These are phyloP conservation scores for Sonneratia alba DNA, from an alignment of 345 rosid genomes.

Conservation along the genomic window DNA sequence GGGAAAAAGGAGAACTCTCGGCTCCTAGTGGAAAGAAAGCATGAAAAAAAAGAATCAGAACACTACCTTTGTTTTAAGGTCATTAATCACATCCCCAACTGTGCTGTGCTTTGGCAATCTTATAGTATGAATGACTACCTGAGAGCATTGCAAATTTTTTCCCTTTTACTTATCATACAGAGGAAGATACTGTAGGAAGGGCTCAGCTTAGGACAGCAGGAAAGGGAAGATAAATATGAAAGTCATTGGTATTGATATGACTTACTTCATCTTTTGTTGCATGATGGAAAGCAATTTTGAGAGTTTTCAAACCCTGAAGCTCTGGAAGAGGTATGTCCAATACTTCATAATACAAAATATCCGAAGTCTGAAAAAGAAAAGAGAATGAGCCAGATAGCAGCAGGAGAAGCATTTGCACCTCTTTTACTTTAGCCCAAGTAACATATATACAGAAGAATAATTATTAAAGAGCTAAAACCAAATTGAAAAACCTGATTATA, in stretches of 20 bases:
- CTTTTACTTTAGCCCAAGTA: conserved; percentile 3
- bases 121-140: conserved; percentile 54
- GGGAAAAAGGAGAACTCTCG: neutral
- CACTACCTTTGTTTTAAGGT: conserved; percentile 52
- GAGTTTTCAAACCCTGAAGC: conserved; percentile 57
- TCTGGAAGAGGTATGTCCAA: conserved; percentile 75
- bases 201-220: conserved; percentile 11
- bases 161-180: conserved; percentile 4
- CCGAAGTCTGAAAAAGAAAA: conserved; percentile 40
- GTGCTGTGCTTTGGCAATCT: conserved; percentile 66
- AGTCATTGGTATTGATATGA: conserved; percentile 1
- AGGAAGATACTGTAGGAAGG: conserved; percentile 5
- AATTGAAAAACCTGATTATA: conserved; percentile 51
- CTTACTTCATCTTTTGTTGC: conserved; percentile 60
- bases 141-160: conserved; percentile 12
- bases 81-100: conserved; percentile 60
- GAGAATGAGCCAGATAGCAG: neutral
- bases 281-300: conserved; percentile 67
- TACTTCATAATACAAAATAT: conserved; percentile 68
- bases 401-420: neutral
- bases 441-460: neutral
- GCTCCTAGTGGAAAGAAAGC: neutral
- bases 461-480: conserved; percentile 3
- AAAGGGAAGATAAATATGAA: conserved; percentile 7
- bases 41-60: neutral